phyloP scores from a whole-genome alignment of 371 early-diverging fungal species.

The Cokeromyces recurvatus region DNA sequence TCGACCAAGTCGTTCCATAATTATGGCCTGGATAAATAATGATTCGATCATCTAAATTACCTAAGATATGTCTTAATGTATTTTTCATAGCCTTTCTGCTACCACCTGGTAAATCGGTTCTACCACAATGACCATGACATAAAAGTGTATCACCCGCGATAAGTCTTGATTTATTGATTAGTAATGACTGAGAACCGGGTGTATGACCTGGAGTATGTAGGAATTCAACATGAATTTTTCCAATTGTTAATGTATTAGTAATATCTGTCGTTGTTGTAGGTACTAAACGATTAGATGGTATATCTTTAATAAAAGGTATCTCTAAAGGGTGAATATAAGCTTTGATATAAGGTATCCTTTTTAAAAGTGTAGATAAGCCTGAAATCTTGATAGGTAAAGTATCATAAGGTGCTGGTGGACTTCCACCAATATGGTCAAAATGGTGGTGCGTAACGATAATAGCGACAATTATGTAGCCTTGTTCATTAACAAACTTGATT shows the following conservation, averaged over 20 bases:
- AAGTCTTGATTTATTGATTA: slow-evolving; percentile 71
- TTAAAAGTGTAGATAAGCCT: slow-evolving; percentile 70
- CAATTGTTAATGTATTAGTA: slow-evolving; percentile 52
- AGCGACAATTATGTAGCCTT: slow-evolving; percentile 65
- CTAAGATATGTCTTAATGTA: slow-evolving; percentile 59
- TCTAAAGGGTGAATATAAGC: slow-evolving; percentile 76
- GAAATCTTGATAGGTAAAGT: slow-evolving; percentile 72
- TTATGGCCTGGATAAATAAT: slow-evolving; percentile 85
- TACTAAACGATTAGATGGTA: slow-evolving; percentile 66
- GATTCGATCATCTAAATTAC: slow-evolving; percentile 56
- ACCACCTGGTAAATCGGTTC: slow-evolving; percentile 79
- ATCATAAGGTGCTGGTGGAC: slow-evolving; percentile 82
- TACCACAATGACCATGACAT: slow-evolving; percentile 65
- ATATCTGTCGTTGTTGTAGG: slow-evolving; percentile 55
- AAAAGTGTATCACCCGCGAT: slow-evolving; percentile 88
- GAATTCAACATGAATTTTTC: slow-evolving; percentile 54
- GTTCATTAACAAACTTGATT: slow-evolving; percentile 49
- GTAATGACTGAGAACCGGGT: slow-evolving; percentile 77
- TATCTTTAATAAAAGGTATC: slow-evolving; percentile 59
- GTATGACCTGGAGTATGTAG: slow-evolving; percentile 91
- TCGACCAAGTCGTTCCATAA: slow-evolving; percentile 79
- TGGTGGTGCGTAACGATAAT: slow-evolving; percentile 78
- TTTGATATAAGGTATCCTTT: slow-evolving; percentile 61
- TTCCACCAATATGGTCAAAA: slow-evolving; percentile 75
- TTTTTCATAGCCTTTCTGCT: slow-evolving; percentile 57